Evolutionary conservation across 495 filamentous ascomycete genomes (phyloP).

Genomic region (Penicillium macrosclerotiorum): DNA sequence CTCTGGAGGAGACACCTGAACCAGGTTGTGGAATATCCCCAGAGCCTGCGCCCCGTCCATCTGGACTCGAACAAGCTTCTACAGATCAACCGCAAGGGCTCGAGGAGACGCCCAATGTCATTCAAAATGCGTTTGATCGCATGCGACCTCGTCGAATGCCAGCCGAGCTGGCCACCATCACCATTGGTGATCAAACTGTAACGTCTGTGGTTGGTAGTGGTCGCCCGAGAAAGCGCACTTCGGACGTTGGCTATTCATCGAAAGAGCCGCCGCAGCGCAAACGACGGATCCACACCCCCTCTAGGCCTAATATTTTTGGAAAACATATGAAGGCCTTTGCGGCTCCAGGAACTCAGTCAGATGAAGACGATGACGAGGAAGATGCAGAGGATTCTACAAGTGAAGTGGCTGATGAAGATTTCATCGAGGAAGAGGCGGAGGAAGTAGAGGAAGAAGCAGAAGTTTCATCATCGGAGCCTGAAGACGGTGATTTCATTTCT

Average conservation of each 20-base stretch:
- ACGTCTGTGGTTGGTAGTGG: conserved; percentile 58
- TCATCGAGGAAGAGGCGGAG: conserved; percentile 13
- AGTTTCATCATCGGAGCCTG: neutral
- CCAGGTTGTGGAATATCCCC: neutral
- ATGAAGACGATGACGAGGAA: conserved; percentile 25
- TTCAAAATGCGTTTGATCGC: conserved; percentile 64
- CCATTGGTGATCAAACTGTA: conserved; percentile 76
- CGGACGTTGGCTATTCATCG: conserved; percentile 14
- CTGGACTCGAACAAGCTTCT: conserved; percentile 5
- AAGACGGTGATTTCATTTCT: conserved; percentile 9
- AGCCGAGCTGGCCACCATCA: conserved; percentile 82
- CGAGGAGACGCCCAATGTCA: conserved; percentile 40
- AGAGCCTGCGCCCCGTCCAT: neutral
- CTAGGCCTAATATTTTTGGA: conserved; percentile 55
- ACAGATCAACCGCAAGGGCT: conserved; percentile 16
- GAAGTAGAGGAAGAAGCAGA: conserved; percentile 16
- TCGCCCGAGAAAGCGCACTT: conserved; percentile 37
- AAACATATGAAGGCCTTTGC: conserved; percentile 70
- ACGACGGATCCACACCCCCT: conserved; percentile 42
- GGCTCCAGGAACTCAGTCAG: conserved; percentile 59
- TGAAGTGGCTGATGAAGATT: conserved; percentile 32
- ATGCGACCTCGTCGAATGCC: conserved; percentile 64
- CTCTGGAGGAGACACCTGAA: neutral
- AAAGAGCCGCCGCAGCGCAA: conserved; percentile 22
- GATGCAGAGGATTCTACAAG: conserved; percentile 26